phyloP scores from a whole-genome alignment of 73 alveolate species.

The Uronychia binucleata region DNA sequence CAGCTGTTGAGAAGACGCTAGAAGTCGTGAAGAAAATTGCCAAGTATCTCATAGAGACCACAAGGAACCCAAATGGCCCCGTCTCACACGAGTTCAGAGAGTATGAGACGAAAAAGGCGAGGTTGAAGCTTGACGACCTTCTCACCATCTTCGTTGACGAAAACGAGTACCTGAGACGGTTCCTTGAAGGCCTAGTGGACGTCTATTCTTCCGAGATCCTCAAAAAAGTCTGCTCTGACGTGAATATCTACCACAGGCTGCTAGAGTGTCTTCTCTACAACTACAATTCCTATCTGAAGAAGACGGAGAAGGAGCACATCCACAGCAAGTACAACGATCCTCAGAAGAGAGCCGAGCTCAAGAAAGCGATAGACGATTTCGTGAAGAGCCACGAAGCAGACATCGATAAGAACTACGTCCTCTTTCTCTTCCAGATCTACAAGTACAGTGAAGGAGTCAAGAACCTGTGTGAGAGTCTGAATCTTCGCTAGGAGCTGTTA shows the following conservation, averaged over 20 bases:
- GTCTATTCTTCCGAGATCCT: not conserved
- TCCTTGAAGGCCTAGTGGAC: constrained; percentile 16
- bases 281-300: constrained; percentile 11
- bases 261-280: constrained; percentile 79
- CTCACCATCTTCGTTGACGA: constrained; percentile 50
- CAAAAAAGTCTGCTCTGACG: not conserved
- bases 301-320: constrained; percentile 26
- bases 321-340: constrained; percentile 17
- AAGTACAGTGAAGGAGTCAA: constrained; percentile 80
- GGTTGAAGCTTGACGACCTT: constrained; percentile 36
- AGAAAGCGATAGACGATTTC: constrained; percentile 69
- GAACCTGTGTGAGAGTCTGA: constrained; percentile 66
- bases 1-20: not conserved
- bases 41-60: constrained; percentile 23
- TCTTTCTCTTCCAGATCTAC: constrained; percentile 80
- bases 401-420: constrained; percentile 81
- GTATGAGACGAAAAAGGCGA: constrained; percentile 23
- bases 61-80: constrained; percentile 1
- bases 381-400: constrained; percentile 63
- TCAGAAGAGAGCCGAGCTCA: constrained; percentile 20
- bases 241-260: constrained; percentile 76
- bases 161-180: constrained; percentile 19
- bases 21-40: constrained; percentile 16
- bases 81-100: constrained; percentile 2
- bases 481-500: constrained; percentile 79